Conservation (phyloP, 208 protist species). For the Borovskyia barvae region DNA sequence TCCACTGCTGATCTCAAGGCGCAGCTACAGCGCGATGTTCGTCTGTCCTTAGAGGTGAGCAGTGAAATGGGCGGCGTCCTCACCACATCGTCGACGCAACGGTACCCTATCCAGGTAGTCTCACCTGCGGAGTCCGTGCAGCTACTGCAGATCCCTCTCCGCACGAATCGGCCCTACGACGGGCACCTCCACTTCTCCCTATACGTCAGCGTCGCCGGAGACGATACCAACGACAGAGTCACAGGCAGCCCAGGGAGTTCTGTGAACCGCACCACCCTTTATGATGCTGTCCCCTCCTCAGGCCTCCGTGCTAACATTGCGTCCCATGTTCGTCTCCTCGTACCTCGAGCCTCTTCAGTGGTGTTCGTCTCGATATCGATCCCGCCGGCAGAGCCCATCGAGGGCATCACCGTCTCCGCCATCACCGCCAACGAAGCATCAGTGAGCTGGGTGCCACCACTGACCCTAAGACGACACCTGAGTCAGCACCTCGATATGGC, state of each 20-base stretch:
- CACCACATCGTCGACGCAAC: too few species aligned
- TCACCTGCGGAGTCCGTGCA: too few species aligned
- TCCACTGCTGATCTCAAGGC: background rate
- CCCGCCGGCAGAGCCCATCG: conserved; percentile 11
- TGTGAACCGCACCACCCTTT: too few species aligned
- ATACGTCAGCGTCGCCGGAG: background rate
- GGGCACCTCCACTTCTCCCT: conserved; percentile 1
- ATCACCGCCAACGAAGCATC: conserved; percentile 7
- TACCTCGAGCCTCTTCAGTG: background rate
- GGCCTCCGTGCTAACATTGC: too few species aligned
- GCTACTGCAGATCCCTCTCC: conserved; percentile 1
- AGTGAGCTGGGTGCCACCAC: conserved; percentile 15
- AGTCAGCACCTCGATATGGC: conserved; percentile 1
- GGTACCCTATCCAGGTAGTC: too few species aligned
- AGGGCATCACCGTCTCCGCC: conserved; percentile 5
- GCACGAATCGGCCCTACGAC: conserved; percentile 10
- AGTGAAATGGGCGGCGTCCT: too few species aligned
- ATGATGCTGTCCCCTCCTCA: too few species aligned
- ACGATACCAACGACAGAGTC: background rate
- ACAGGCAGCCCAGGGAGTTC: too few species aligned
- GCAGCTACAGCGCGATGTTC: too few species aligned
- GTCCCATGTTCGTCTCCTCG: background rate
- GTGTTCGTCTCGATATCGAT: background rate
- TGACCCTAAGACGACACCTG: conserved; percentile 7
- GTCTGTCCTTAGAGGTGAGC: too few species aligned